Evolutionary conservation across 176 grass and related monocot genomes (phyloP).

Genomic region (Triticum urartu): DNA sequence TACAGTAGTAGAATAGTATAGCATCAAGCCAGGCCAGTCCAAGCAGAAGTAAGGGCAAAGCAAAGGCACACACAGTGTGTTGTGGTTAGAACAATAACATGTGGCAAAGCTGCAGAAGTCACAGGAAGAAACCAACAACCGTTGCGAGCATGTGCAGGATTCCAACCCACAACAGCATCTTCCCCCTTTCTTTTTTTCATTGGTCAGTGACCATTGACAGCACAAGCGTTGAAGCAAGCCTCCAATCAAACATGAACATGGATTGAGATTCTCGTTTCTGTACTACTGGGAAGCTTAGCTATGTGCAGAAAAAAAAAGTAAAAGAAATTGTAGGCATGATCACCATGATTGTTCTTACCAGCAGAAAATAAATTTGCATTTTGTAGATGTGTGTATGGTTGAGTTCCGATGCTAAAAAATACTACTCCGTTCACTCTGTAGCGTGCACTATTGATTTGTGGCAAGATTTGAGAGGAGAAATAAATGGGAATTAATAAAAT

Average conservation of each 20-base stretch:
- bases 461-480: neutral
- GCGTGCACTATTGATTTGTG: neutral
- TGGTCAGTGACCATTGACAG: conserved; percentile 14
- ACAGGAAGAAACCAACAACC: conserved; percentile 38
- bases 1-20: conserved; percentile 18
- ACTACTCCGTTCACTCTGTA: neutral
- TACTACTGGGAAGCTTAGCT: no score
- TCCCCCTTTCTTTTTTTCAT: neutral
- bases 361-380: neutral
- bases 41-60: conserved; percentile 28
- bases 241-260: neutral
- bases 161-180: conserved; percentile 13
- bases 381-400: neutral
- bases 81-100: conserved; percentile 12
- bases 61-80: conserved; percentile 26
- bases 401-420: neutral
- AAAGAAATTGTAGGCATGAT: no score
- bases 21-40: conserved; percentile 15
- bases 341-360: neutral
- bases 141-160: conserved; percentile 47
- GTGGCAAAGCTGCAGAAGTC: conserved; percentile 1
- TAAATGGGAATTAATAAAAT: neutral
- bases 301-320: neutral
- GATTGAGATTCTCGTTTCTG: neutral
- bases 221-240: neutral